A percentile compares a stretch with the other conserved stretches of the same genome.
Conservation (phyloP, 352 stramenopile species). For the Plasmopara muralis region DNA sequence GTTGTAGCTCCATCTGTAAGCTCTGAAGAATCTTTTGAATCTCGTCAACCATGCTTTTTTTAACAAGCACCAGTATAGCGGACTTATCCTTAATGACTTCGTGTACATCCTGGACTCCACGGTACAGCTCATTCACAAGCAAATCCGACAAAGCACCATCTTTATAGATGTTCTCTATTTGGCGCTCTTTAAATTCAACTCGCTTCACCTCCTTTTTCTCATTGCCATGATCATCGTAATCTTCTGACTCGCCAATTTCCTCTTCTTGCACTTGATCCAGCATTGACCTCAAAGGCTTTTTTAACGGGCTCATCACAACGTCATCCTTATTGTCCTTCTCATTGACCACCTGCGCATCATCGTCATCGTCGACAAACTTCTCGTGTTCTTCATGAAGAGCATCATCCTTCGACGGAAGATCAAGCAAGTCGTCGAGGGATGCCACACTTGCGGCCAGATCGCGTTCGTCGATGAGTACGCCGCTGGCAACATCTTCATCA, state of each 20-base stretch:
- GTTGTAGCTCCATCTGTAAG: slow-evolving; percentile 74
- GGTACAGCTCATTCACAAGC: slow-evolving; percentile 48
- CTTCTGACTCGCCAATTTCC: slow-evolving; percentile 13
- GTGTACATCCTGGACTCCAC: slow-evolving; percentile 38
- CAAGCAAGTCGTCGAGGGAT: slow-evolving; percentile 27
- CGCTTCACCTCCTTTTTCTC: slow-evolving; percentile 7
- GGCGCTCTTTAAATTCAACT: slow-evolving; percentile 2
- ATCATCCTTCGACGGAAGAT: slow-evolving; percentile 16
- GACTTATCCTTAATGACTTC: slow-evolving; percentile 49
- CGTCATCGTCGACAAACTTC: slow-evolving; percentile 24
- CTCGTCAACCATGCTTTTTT: slow-evolving; percentile 71
- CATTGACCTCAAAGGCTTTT: slow-evolving; percentile 16
- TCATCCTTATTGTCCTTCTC: slow-evolving; percentile 4
- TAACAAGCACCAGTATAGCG: slow-evolving; percentile 47
- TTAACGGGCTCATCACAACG: slow-evolving; percentile 14
- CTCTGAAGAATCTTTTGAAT: slow-evolving; percentile 74
- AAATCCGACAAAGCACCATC: slow-evolving; percentile 38
- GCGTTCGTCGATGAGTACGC: slow-evolving; percentile 21
- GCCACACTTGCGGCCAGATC: slow-evolving; percentile 24
- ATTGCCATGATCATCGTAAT: slow-evolving; percentile 3
- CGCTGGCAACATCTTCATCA: slow-evolving; percentile 17
- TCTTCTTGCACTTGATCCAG: slow-evolving; percentile 25
- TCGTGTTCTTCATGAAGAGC: slow-evolving; percentile 21
- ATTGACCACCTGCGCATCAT: slow-evolving; percentile 9
- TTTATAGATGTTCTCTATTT: slow-evolving; percentile 14